Evolutionary conservation across 352 stramenopile species (phyloP).

Genomic region (Elongisporangium prolatum): DNA sequence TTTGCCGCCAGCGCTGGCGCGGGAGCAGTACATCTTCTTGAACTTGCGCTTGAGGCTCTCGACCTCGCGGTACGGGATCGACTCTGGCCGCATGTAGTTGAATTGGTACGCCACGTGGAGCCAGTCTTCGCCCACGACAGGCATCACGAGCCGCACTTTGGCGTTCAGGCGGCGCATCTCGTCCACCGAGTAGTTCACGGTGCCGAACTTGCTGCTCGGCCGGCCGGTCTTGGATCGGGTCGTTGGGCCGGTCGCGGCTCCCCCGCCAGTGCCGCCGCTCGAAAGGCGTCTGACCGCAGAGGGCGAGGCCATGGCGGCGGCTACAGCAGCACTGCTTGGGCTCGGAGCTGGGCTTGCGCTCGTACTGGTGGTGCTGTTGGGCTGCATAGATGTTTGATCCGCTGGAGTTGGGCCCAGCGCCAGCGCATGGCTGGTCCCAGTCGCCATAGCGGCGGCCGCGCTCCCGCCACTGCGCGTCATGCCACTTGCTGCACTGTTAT

Average conservation of each 20-base stretch:
- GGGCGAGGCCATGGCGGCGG: not conserved
- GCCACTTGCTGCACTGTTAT: not conserved
- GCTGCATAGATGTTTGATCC: not conserved
- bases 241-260: conserved; percentile 7
- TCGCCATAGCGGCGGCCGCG: conserved; percentile 7
- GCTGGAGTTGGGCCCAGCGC: not conserved
- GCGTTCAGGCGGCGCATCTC: conserved; percentile 64
- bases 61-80: conserved; percentile 55
- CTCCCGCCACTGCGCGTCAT: conserved; percentile 3
- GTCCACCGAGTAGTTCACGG: conserved; percentile 62
- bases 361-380: not conserved
- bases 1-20: conserved; percentile 9
- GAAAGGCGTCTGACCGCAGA: not conserved
- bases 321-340: not conserved
- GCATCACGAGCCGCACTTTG: conserved; percentile 51
- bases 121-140: conserved; percentile 45
- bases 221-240: conserved; percentile 15
- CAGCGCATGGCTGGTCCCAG: not conserved
- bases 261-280: conserved; percentile 5
- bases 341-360: not conserved
- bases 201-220: conserved; percentile 56
- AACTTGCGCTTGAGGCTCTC: conserved; percentile 69
- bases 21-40: conserved; percentile 67
- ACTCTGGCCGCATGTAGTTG: conserved; percentile 58
- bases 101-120: conserved; percentile 62